These are phyloP conservation scores for Leccinum olivaceopallidum DNA, from an alignment of 768 basidiomycete species.

Conservation along the genomic window DNA sequence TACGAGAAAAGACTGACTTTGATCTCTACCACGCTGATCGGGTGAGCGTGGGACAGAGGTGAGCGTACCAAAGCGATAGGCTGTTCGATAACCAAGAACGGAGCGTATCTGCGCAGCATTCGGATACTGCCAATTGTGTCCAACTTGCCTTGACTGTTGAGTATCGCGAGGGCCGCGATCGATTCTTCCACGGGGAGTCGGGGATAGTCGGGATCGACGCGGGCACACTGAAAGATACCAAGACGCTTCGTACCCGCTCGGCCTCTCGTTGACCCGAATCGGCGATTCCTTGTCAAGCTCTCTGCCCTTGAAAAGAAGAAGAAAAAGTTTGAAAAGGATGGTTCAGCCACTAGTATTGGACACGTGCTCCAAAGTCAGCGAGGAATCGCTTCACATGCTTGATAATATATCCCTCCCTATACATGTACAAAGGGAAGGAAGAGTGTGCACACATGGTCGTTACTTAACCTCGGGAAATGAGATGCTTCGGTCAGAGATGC, in stretches of 20 bases:
- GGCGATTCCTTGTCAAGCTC: constrained; percentile 46
- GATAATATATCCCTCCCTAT: constrained; percentile 10
- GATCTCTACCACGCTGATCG: constrained; percentile 63
- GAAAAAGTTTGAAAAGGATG: not conserved
- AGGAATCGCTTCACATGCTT: not conserved
- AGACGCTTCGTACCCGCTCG: constrained; percentile 55
- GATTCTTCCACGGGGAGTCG: constrained; percentile 44
- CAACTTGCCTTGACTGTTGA: constrained; percentile 23
- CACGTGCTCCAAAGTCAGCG: not conserved
- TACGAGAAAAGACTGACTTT: constrained; percentile 64
- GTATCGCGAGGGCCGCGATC: constrained; percentile 41
- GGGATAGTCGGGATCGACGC: constrained; percentile 38
- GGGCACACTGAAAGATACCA: constrained; percentile 58
- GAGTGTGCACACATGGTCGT: not conserved
- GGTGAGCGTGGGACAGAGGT: constrained; percentile 35
- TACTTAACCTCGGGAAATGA: not conserved
- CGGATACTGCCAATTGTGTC: no score
- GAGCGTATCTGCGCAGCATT: no score
- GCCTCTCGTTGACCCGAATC: constrained; percentile 39
- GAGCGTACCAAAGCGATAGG: no score
- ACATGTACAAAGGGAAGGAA: not conserved
- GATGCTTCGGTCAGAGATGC: not conserved
- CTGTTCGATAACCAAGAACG: no score
- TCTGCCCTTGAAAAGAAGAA: constrained; percentile 25
- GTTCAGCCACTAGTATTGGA: not conserved